Conservation (phyloP, 805 yeast species). For the Hanseniaspora hatyaiensis region DNA sequence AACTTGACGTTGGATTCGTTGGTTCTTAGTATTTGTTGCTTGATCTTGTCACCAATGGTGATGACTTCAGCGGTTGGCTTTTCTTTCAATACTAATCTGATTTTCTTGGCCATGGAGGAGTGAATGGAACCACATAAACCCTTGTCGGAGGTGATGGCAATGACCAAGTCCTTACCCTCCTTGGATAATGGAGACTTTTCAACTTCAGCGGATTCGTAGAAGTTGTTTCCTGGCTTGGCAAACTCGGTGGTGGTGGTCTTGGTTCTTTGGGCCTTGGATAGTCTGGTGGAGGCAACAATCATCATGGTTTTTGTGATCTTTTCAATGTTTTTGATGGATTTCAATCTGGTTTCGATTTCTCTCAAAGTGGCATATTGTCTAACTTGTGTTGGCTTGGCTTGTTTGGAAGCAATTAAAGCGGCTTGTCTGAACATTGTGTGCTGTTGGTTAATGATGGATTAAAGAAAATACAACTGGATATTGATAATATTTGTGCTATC, state of each 20-base stretch:
- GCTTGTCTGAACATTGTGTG: conserved; percentile 9
- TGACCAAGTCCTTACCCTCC: conserved; percentile 55
- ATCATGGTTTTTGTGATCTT: conserved; percentile 99
- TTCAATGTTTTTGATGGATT: conserved; percentile 96
- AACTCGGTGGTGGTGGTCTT: conserved; percentile 79
- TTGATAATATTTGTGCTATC: not conserved
- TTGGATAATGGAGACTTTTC: conserved; percentile 42
- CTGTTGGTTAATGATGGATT: not conserved
- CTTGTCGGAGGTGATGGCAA: conserved; percentile 91
- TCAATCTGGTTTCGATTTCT: conserved; percentile 95
- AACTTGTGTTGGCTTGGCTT: conserved; percentile 10
- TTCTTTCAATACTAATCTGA: conserved; percentile 55
- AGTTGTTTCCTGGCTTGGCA: conserved; percentile 66
- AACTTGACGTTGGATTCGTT: conserved; percentile 56
- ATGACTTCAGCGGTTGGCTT: conserved; percentile 65
- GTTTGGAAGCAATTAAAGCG: not conserved
- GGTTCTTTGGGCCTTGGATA: conserved; percentile 89
- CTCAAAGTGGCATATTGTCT: conserved; percentile 97
- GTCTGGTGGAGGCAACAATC: conserved; percentile 95
- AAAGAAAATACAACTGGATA: not conserved
- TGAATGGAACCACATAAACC: conserved; percentile 98
- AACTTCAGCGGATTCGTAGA: conserved; percentile 63
- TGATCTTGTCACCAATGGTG: conserved; percentile 88
- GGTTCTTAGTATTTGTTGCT: conserved; percentile 78
- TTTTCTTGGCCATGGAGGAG: conserved; percentile 82